Evolutionary conservation across 139 green algal genomes (phyloP).

Genomic region (Tetraselmis chui): DNA sequence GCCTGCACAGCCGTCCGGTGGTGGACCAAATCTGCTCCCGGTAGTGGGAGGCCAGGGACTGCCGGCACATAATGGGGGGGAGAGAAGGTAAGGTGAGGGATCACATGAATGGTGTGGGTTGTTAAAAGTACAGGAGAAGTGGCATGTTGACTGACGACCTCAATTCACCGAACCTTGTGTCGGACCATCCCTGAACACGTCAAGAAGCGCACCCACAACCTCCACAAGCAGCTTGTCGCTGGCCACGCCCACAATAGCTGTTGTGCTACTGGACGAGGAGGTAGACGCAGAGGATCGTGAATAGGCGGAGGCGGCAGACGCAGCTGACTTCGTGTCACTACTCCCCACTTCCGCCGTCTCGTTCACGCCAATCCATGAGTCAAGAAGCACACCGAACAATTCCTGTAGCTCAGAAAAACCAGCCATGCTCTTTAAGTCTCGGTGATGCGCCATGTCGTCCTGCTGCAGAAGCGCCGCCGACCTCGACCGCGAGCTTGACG

Average conservation of each 20-base stretch:
- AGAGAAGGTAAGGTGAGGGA: too few relatives aligned
- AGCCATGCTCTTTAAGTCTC: neutral
- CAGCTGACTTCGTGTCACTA: too few relatives aligned
- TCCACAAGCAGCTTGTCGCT: slow-evolving; percentile 13
- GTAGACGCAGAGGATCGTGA: too few relatives aligned
- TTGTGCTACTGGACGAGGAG: neutral
- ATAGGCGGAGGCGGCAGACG: too few relatives aligned
- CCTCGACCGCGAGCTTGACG: neutral
- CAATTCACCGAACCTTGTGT: neutral
- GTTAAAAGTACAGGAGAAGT: too few relatives aligned
- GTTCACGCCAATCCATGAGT: neutral
- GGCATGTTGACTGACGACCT: too few relatives aligned
- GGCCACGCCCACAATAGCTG: neutral
- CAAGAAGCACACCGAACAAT: slow-evolving; percentile 24
- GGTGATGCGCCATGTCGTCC: neutral
- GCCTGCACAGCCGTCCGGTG: neutral
- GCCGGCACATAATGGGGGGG: neutral
- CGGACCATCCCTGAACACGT: slow-evolving; percentile 1
- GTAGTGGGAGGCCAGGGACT: neutral
- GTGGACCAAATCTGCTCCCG: neutral
- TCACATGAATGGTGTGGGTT: too few relatives aligned
- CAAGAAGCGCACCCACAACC: slow-evolving; percentile 2
- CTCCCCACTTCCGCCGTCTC: neutral
- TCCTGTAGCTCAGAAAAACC: slow-evolving; percentile 13
- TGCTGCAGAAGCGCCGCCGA: neutral